phyloP scores from a whole-genome alignment of 305 asterid species.

The Fraxinus baroniana region DNA sequence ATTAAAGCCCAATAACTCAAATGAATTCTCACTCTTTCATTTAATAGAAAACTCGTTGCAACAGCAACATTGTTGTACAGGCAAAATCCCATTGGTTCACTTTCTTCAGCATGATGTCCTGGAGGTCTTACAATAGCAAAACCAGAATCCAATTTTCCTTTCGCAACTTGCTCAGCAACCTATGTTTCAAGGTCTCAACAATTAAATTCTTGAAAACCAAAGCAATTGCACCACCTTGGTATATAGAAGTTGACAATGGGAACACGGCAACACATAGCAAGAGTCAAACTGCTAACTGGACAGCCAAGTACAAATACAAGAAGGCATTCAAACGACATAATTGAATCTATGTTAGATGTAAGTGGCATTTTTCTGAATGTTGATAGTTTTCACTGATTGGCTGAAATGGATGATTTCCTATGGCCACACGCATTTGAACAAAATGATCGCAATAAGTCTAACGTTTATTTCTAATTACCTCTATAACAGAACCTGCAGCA shows the following conservation, averaged over 20 bases:
- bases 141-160: slow-evolving; percentile 77
- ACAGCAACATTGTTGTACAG: slow-evolving; percentile 83
- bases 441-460: not conserved
- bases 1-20: slow-evolving; percentile 15
- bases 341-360: not conserved
- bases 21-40: slow-evolving; percentile 65
- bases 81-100: slow-evolving; percentile 94
- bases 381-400: not conserved
- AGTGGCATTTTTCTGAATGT: not conserved
- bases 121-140: slow-evolving; percentile 98
- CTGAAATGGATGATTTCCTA: not conserved
- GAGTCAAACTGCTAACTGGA: not conserved
- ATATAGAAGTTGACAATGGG: not conserved
- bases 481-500: slow-evolving; percentile 89
- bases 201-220: not conserved
- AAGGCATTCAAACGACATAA: not conserved
- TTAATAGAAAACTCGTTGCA: slow-evolving; percentile 73
- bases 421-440: not conserved
- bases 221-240: not conserved
- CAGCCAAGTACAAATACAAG: not conserved
- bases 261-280: not conserved
- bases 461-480: slow-evolving; percentile 42
- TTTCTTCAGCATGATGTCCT: slow-evolving; percentile 96
- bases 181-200: slow-evolving; percentile 25
- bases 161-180: slow-evolving; percentile 89